Evolutionary conservation across 169 alveolate species (phyloP).

Genomic region (Hepatocystis sp.): DNA sequence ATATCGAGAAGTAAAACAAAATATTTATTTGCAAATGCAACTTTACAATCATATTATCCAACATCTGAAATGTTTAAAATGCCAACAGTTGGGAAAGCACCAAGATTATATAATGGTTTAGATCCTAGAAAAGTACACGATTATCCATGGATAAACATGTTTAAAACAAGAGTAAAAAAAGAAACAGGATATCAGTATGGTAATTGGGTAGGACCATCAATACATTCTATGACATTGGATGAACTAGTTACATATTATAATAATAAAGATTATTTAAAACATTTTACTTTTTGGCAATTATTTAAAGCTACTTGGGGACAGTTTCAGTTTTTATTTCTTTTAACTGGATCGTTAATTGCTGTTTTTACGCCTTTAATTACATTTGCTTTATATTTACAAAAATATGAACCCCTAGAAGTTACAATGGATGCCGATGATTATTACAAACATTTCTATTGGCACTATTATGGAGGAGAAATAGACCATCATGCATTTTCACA

Average conservation of each 20-base stretch:
- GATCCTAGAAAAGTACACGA: conserved; percentile 82
- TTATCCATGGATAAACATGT: conserved; percentile 80
- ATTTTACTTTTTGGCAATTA: conserved; percentile 43
- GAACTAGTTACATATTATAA: conserved; percentile 82
- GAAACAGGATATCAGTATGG: conserved; percentile 84
- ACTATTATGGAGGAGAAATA: conserved; percentile 86
- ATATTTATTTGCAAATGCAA: conserved; percentile 81
- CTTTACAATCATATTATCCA: conserved; percentile 85
- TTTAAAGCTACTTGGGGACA: conserved; percentile 78
- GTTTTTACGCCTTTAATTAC: conserved; percentile 66
- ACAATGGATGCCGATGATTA: conserved; percentile 83
- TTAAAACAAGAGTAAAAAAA: conserved; percentile 79
- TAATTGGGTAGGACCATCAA: conserved; percentile 83
- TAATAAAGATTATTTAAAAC: conserved; percentile 77
- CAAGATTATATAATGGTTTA: conserved; percentile 83
- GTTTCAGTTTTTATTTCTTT: conserved; percentile 78
- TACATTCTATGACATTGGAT: conserved; percentile 84
- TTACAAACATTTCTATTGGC: conserved; percentile 87
- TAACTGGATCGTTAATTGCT: conserved; percentile 54
- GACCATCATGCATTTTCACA: conserved; percentile 91
- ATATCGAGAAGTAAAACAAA: conserved; percentile 74
- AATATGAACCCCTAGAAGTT: conserved; percentile 85
- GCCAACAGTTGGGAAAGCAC: conserved; percentile 75
- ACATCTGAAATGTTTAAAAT: conserved; percentile 85
- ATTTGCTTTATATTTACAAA: conserved; percentile 79